Evolutionary conservation across 306 rosid genomes (phyloP), one percentile per base, ranked within the genome.

Genomic region (Rubus parviflorus): DNA sequence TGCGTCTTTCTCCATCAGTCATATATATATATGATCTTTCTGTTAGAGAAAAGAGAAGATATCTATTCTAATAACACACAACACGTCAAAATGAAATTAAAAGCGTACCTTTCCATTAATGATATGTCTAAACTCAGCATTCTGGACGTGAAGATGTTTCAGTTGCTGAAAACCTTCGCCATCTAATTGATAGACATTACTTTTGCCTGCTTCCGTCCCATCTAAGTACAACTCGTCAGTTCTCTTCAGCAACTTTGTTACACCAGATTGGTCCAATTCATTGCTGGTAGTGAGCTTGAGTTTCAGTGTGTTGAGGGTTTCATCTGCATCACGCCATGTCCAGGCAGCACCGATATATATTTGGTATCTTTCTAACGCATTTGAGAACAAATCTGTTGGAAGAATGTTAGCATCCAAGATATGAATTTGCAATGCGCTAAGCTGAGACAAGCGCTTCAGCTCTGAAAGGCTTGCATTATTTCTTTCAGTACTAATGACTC

Each of bases 171-270:
- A 84, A 19, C 81, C 85, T 16, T 84, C 87, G n/a, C 77, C 68
- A 47, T 74, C 82, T 42, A 88, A 72, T 60, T 79, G 75, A 35
- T 10, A 17, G 13, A 46, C 68, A 5, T 81, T 79, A 37, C 70
- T 85, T 23, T 30, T 73, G 12, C 68, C 80, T 43, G 77, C 81
- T 56, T 54, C 73, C 37, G 67, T 53, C 54, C 79, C 90, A 75
- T 84, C 80, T 42, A 90, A 42, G 23, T 75, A 52, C 80, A 90
- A 77, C 40, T 77, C 82, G 74, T 88, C 88, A 48, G 76, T 82
- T 0, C 49, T 70, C 47, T 72, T 77, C 2, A 87, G 70, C 22
- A 89, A 11, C 61, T 61, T 78, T 20, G 77, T 77, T 20, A 85
- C 16, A 19, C 83, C 65, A 56, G 62, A 79, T 5, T 64, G 60